Base-by-base conservation (phyloP, 495 filamentous ascomycete genomes). In the Aspergillus baeticus region DNA sequence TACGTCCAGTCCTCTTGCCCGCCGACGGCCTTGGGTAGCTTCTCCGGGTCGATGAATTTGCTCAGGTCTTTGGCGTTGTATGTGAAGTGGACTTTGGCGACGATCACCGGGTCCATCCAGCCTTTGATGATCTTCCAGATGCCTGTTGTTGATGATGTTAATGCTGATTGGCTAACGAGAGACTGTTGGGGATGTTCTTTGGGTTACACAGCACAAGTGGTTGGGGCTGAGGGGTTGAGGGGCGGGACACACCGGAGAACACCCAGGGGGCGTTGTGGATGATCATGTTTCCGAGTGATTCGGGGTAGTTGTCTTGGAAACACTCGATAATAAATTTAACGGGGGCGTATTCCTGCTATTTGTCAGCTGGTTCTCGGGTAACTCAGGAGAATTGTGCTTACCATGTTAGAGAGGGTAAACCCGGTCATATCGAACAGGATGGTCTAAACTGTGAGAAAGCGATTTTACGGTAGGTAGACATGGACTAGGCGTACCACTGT, bases 241-340 rank as follows among this genome's bases (percentile, higher is more conserved):
- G n/a, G n/a, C n/a, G n/a, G n/a, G n/a, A 31, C 72, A 7, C 55
- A 87, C 89, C 85, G 68, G 92, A 88, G 73, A 98, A 98, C 15
- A 97, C 75, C 93, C 92, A 98, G 0, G 94, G 94, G 1, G 93
- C 84, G 68, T 96, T 96, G 73, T 98, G 91, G 29, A 98, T 88
- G 8, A 97, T 80, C 36, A 96, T 86, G 2, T 85, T 77, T 35
- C 92, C 93, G 0, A 98, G 79, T 34, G 78, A 88, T 70, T 97
- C 94, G 5, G 94, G 93, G 68, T 97, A 98, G 71, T 96, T 96
- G 37, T 91, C 92, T 75, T 97, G 92, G 66, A 98, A 96, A 68
- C 90, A 94, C 72, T 93, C 92, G 71, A 97, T 92, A 79, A 98
- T 91, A 76, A 96, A 97, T 65, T 92, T 97, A 15, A 98, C 90